Evolutionary conservation across 2,329 filamentous ascomycete genomes (phyloP), one percentile per base, ranked within the genome.

Genomic region (Hymenoscyphus linearis): DNA sequence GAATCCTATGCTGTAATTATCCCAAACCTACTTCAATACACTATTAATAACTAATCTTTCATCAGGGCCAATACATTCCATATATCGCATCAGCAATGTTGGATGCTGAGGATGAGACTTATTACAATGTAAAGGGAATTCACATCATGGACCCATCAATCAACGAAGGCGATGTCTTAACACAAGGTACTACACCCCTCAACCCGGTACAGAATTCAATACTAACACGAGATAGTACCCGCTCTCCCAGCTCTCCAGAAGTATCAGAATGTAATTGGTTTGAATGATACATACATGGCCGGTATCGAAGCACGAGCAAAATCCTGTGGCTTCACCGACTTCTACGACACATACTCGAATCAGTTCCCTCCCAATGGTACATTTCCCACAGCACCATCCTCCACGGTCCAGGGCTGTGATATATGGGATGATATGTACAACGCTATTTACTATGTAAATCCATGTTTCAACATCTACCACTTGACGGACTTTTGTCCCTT

Each of bases 401-500:
- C 59, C 3, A 37, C 10, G 9, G 27, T 31, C 26, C 44, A 57
- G 10, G 66, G 66, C 2, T 73, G 71, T 54, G 64, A 68, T 34
- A 4, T 72, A 7, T 70, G 59, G 22, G 65, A 70, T 75, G 80
- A 62, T 78, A 85, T 65, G 74, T 74, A 67, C 66, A 68, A 78
- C 2, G 85, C 83, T 13, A 78, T 77, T 13, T 72, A 78, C 40
- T 70, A 76, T 12, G 76, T 82, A 37, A 89, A 89, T 72, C 69
- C 69, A 0, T 89, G 86, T 75, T 89, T 86, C 73, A 82, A 87
- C 68, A 75, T 86, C 47, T 88, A 88, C 72, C 79, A 84, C 50
- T 77, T 88, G 18, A 82, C 80, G 22, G 82, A 81, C 14, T 85
- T 31, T 37, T 73, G 71, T 53, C 71, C 71, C 3, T 68, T 65